These are phyloP conservation scores for Leishmania lainsoni DNA, from an alignment of 208 protist species.

Conservation along the genomic window DNA sequence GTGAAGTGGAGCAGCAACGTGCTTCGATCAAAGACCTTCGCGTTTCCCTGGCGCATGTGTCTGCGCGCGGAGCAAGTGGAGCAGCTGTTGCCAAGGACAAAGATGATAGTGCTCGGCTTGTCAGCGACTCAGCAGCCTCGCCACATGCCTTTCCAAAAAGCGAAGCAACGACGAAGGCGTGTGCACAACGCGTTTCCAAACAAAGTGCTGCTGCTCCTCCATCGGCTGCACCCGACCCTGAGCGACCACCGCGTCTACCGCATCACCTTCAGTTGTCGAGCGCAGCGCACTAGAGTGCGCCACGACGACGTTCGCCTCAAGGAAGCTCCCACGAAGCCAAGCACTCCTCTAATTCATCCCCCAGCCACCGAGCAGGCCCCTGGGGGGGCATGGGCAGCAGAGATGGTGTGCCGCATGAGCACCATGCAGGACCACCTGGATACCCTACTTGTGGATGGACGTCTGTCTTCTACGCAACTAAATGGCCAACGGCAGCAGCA, in stretches of 20 bases:
- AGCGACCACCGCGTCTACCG: not conserved
- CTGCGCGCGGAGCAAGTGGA: not conserved
- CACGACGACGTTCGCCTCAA: not conserved
- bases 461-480: not conserved
- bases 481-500: not conserved
- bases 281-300: not conserved
- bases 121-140: not conserved
- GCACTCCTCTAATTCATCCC: not conserved
- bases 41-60: not conserved
- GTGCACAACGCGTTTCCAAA: not conserved
- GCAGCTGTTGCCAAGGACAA: not conserved
- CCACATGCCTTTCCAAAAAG: not conserved
- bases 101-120: not conserved
- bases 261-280: not conserved
- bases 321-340: not conserved
- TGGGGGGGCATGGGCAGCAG: not conserved
- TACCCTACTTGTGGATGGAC: not conserved
- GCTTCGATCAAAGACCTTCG: constrained; percentile 1
- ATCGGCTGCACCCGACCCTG: not conserved
- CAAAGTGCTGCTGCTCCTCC: not conserved
- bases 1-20: constrained; percentile 9
- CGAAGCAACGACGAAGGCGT: not conserved
- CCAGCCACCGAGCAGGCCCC: not conserved
- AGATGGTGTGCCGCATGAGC: not conserved
- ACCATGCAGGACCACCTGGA: not conserved